Conservation (phyloP, 2,329 filamentous ascomycete species). For the Alternaria triticimaculans region DNA sequence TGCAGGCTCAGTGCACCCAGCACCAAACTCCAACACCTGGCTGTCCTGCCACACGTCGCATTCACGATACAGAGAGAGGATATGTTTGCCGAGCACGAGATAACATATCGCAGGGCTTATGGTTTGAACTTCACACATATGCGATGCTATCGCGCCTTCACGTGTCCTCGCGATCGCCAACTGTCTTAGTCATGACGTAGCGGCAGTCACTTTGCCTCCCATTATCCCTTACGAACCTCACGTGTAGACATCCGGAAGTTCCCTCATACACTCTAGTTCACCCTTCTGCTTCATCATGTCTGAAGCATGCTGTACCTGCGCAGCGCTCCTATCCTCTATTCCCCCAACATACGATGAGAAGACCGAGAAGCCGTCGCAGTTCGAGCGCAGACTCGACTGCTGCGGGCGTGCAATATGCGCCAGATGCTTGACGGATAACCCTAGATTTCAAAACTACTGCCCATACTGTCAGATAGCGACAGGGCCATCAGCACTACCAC, state of each 20-base stretch:
- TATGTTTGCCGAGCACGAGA: not conserved
- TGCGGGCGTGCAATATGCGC: constrained; percentile 76
- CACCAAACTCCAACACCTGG: constrained; percentile 5
- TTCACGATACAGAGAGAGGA: not conserved
- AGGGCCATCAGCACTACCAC: constrained; percentile 63
- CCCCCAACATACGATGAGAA: constrained; percentile 60
- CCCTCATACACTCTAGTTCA: not conserved
- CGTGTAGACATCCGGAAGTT: not conserved
- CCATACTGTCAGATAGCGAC: constrained; percentile 80
- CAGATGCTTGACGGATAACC: constrained; percentile 71
- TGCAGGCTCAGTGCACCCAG: not conserved
- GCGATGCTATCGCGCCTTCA: constrained; percentile 16
- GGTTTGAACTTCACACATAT: not conserved
- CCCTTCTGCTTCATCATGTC: constrained; percentile 21
- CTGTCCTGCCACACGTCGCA: not conserved
- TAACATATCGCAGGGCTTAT: not conserved
- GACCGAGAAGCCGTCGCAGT: constrained; percentile 66
- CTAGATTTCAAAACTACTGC: constrained; percentile 70
- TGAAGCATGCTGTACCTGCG: constrained; percentile 74
- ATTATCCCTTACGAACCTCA: constrained; percentile 4
- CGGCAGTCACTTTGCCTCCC: constrained; percentile 25
- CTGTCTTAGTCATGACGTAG: constrained; percentile 45
- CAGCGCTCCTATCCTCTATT: constrained; percentile 64
- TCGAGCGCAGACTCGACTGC: constrained; percentile 69
- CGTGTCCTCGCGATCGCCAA: constrained; percentile 31